Base-by-base conservation (phyloP, 2,329 filamentous ascomycete species). In the Bipolaris gigantea region DNA sequence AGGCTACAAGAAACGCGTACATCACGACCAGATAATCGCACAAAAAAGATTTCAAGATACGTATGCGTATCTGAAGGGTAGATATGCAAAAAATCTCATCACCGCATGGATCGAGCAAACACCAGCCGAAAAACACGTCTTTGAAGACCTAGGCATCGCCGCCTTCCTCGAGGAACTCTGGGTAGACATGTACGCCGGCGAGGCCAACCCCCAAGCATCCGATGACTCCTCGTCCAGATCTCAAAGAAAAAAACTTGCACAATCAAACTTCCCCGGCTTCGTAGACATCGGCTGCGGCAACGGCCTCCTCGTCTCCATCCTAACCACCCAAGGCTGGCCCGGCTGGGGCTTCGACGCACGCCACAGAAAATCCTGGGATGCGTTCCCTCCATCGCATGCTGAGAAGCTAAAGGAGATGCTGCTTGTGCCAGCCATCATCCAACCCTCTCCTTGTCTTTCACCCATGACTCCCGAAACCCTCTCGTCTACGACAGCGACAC, bases 281-380 rank as follows among this genome's bases (percentile, higher is more conserved):
- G 89, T 97, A 18, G 94, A 99, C 68, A 91, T 99, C 41, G 94
- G 93, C 5, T 97, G 94, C 70, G 94, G 94, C 2, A 99, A 97
- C 68, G 94, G 94, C 1, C 79, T 99, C 3, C 82, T 99, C 1
- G 90, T 96, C 7, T 85, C 95, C 69, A 84, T 99, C 34, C 82
- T 99, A 4, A 81, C 86, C 13, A 77, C 82, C 55, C 92, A 97
- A 75, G 92, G 92, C 10, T 97, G 91, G 73, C 63, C 71, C 0
- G 94, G 94, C 19, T 95, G 88, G 85, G 94, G 94, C 0, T 96
- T 97, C 66, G 94, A 99, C 73, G 94, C 92, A 0, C 82, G 92
- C n/a, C 76, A 77, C 35, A 84, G 94, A 48, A 95, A 90, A 69
- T 93, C 91, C 0, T 99, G 94, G 94, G 76, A 76, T 1, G 85